A percentile compares a stretch with the other conserved stretches of the same genome.
phyloP scores from a whole-genome alignment of 208 protist species.

The Tritrichomonas foetus region DNA sequence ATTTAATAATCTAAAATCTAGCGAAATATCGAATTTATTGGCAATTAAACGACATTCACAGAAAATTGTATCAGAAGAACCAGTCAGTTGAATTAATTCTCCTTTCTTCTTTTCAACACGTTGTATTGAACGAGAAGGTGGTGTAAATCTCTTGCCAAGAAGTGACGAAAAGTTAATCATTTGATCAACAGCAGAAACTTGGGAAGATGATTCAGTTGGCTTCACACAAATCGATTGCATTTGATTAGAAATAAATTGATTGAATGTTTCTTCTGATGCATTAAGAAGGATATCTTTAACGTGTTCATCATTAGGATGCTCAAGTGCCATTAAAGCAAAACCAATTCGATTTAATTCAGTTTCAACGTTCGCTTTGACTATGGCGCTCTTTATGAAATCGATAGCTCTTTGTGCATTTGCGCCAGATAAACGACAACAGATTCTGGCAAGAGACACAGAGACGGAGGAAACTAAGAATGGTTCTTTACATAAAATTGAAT shows the following conservation, averaged over 20 bases:
- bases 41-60: not conserved
- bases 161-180: not conserved
- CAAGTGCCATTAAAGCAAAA: not conserved
- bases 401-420: too few species aligned
- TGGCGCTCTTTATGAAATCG: not conserved
- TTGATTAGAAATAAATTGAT: too few species aligned
- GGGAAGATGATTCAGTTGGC: too few species aligned
- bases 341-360: not conserved
- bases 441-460: not conserved
- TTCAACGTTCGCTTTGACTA: not conserved
- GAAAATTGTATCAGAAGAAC: not conserved
- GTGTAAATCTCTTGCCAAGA: not conserved
- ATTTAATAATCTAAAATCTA: slow-evolving; percentile 11
- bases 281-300: not conserved
- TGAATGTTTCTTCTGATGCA: not conserved
- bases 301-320: not conserved
- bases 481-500: not conserved
- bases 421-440: not conserved
- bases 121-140: not conserved
- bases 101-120: not conserved
- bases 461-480: not conserved
- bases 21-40: not conserved
- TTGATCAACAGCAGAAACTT: not conserved
- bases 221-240: not conserved
- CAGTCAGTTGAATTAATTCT: not conserved